phyloP scores from a whole-genome alignment of 805 yeast species.

The Schwanniomyces sp. region DNA sequence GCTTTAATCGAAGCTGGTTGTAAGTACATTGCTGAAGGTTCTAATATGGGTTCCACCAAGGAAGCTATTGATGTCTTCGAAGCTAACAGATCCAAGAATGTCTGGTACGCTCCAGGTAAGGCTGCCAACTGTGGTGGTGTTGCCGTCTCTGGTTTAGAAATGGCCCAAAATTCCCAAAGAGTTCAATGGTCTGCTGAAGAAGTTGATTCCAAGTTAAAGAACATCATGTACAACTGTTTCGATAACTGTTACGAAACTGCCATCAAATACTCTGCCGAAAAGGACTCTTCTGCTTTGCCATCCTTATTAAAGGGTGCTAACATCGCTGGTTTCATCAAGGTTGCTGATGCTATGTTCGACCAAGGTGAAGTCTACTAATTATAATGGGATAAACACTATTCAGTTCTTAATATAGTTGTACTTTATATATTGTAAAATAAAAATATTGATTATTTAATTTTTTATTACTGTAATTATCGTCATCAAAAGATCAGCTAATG shows the following conservation, averaged over 20 bases:
- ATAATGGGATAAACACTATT: background rate
- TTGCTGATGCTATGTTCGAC: slow-evolving; percentile 96
- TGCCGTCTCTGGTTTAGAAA: slow-evolving; percentile 96
- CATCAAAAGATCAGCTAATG: background rate
- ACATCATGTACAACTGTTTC: slow-evolving; percentile 91
- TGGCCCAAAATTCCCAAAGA: slow-evolving; percentile 99
- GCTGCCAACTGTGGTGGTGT: slow-evolving; percentile 99
- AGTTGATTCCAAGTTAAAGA: slow-evolving; percentile 88
- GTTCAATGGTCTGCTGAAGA: slow-evolving; percentile 87
- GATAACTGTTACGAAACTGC: slow-evolving; percentile 91
- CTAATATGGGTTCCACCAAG: slow-evolving; percentile 98
- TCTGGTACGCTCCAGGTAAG: slow-evolving; percentile 99
- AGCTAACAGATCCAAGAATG: slow-evolving; percentile 64
- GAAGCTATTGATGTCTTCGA: slow-evolving; percentile 96
- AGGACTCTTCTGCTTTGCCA: slow-evolving; percentile 64
- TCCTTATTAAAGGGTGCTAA: slow-evolving; percentile 98
- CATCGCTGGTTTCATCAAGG: slow-evolving; percentile 98
- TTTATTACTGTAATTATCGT: background rate
- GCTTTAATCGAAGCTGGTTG: slow-evolving; percentile 90
- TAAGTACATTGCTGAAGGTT: slow-evolving; percentile 96
- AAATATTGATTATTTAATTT: background rate
- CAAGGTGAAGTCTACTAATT: slow-evolving; percentile 76
- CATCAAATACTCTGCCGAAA: slow-evolving; percentile 70
- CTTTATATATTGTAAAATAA: background rate
- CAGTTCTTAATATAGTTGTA: slow-evolving; percentile 2